Evolutionary conservation across 306 rosid species (phyloP).

Genomic region (Carpinus viminea): DNA sequence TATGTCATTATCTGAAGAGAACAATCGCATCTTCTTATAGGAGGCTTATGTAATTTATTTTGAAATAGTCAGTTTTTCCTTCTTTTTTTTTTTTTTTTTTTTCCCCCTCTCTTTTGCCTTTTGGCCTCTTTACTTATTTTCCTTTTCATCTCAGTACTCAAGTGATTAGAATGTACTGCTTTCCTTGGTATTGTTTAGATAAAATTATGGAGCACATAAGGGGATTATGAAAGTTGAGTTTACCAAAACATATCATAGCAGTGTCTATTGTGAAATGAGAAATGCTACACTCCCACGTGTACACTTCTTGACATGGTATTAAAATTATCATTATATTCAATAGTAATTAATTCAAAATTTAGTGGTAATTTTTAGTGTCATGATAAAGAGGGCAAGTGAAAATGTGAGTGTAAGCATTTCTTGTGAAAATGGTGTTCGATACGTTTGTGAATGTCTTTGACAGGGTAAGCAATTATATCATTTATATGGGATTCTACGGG

Average conservation of each 20-base stretch:
- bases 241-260: neutral
- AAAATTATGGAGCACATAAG: neutral
- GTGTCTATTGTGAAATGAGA: neutral
- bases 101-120: neutral
- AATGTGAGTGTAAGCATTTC: too few relatives aligned
- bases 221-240: neutral
- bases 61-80: neutral
- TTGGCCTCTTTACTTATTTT: neutral
- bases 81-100: neutral
- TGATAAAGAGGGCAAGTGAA: too few relatives aligned
- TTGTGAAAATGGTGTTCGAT: neutral
- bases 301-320: too few relatives aligned
- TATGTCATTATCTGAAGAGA: neutral
- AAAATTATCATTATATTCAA: too few relatives aligned
- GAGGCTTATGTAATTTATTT: neutral
- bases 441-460: neutral
- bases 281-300: too few relatives aligned
- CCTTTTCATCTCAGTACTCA: neutral
- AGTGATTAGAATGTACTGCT: neutral
- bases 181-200: neutral
- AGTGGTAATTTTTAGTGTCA: too few relatives aligned
- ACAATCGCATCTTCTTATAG: neutral
- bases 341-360: too few relatives aligned
- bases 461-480: neutral
- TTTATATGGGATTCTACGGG: neutral